Conservation (phyloP, 139 green algal genomes). For the Chlorella sorokiniana region DNA sequence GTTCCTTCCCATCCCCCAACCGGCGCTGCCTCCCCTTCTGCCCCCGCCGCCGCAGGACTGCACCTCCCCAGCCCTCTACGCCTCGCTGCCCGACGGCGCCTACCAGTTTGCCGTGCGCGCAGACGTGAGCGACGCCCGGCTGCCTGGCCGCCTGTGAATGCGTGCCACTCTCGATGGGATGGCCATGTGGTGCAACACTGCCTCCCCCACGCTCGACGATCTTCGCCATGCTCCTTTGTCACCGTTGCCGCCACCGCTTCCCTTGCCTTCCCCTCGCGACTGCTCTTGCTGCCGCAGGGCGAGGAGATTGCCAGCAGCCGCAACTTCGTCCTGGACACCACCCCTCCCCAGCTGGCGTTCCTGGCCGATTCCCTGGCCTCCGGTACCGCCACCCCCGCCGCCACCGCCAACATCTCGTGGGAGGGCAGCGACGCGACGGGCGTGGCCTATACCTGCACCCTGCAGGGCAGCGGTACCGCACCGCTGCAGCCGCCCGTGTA, state of each 20-base stretch:
- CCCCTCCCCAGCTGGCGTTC: slow-evolving; percentile 23
- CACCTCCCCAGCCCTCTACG: slow-evolving; percentile 42
- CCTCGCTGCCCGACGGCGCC: slow-evolving; percentile 41
- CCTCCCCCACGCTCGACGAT: no score
- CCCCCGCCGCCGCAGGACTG: slow-evolving; percentile 38
- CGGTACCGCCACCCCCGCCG: not conserved
- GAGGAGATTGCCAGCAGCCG: slow-evolving; percentile 13
- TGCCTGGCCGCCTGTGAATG: not conserved
- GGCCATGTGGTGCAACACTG: no score
- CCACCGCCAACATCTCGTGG: slow-evolving; percentile 41
- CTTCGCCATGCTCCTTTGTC: no score
- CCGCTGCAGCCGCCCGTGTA: slow-evolving; percentile 12
- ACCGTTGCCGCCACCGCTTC: no score
- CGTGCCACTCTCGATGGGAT: not conserved
- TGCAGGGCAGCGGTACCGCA: slow-evolving; percentile 16
- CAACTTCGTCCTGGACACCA: slow-evolving; percentile 50
- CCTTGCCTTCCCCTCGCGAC: not conserved
- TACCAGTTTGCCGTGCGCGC: slow-evolving; percentile 64
- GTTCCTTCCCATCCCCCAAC: not conserved
- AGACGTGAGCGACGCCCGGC: not conserved
- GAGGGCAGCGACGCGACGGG: slow-evolving; percentile 41
- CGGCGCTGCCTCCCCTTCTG: not conserved
- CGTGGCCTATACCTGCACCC: slow-evolving; percentile 56
- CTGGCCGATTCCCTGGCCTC: not conserved
- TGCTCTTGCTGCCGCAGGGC: slow-evolving; percentile 18